phyloP scores from a whole-genome alignment of 805 yeast species.

The Metschnikowia arizonensis region DNA sequence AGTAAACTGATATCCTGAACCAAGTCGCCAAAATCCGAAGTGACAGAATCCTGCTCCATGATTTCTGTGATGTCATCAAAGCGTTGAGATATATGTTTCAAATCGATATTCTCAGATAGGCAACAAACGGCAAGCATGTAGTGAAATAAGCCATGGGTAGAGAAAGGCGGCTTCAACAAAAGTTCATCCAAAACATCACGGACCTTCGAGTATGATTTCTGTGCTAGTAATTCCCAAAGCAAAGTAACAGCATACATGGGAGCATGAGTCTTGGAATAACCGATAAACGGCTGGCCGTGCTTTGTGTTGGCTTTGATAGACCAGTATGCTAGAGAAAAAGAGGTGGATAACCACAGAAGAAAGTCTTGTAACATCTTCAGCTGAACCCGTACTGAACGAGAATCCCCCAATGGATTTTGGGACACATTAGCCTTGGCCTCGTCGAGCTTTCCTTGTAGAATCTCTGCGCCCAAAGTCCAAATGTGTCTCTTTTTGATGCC shows the following conservation, averaged over 20 bases:
- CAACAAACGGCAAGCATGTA: conserved; percentile 33
- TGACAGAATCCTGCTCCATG: conserved; percentile 1
- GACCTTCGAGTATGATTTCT: conserved; percentile 32
- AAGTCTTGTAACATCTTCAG: conserved; percentile 3
- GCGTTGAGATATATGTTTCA: conserved; percentile 8
- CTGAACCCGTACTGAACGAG: background rate
- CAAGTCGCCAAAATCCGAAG: conserved; percentile 14
- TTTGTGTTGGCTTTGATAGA: background rate
- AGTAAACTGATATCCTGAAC: conserved; percentile 15
- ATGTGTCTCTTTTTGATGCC: conserved; percentile 50
- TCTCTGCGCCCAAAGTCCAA: conserved; percentile 64
- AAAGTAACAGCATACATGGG: conserved; percentile 40
- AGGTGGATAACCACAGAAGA: conserved; percentile 4
- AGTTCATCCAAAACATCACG: conserved; percentile 35
- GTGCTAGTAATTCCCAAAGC: conserved; percentile 40
- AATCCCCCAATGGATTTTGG: background rate
- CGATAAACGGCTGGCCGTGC: conserved; percentile 2
- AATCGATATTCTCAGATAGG: conserved; percentile 22
- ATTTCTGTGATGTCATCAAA: conserved; percentile 9
- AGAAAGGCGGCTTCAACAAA: conserved; percentile 41
- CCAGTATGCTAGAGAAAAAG: conserved; percentile 1
- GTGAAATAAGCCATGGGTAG: conserved; percentile 37
- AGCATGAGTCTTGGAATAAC: conserved; percentile 33
- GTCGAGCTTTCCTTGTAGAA: conserved; percentile 27
- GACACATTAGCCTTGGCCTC: conserved; percentile 4